A percentile compares a stretch with the other conserved stretches of the same genome.
phyloP scores from a whole-genome alignment of 352 stramenopile genomes.

The Phytophthora sp. region DNA sequence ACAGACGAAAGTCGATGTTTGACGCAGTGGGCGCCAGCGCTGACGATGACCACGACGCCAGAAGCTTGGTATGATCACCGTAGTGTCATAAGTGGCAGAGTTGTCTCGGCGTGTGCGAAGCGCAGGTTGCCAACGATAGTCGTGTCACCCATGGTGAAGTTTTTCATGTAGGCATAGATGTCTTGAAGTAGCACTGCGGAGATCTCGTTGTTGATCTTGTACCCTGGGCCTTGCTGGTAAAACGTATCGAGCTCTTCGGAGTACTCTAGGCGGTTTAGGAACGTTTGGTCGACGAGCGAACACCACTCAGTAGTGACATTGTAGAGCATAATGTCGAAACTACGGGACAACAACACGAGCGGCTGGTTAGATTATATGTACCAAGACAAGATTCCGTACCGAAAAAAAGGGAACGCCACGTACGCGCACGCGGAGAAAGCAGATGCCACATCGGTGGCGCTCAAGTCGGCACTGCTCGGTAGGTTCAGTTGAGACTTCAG shows the following conservation, averaged over 20 bases:
- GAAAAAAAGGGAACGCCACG: slow-evolving; percentile 7
- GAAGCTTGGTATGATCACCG: slow-evolving; percentile 38
- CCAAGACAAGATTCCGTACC: too few relatives aligned
- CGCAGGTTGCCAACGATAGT: slow-evolving; percentile 51
- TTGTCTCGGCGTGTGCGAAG: slow-evolving; percentile 83
- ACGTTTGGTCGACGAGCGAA: slow-evolving; percentile 47
- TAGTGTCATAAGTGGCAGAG: slow-evolving; percentile 73
- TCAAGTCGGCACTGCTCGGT: slow-evolving; percentile 32
- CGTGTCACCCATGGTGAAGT: slow-evolving; percentile 41
- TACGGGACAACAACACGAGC: slow-evolving; percentile 7
- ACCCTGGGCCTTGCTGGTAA: slow-evolving; percentile 64
- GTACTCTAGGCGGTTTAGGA: slow-evolving; percentile 63
- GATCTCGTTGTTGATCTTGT: slow-evolving; percentile 83
- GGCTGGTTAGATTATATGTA: too few relatives aligned
- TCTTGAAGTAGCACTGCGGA: slow-evolving; percentile 67
- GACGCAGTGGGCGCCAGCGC: slow-evolving; percentile 61
- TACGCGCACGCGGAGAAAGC: slow-evolving; percentile 73
- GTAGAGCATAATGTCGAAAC: slow-evolving; percentile 73
- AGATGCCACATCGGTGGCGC: slow-evolving; percentile 38
- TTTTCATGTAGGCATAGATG: slow-evolving; percentile 59
- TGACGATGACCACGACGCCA: slow-evolving; percentile 49
- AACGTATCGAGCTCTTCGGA: slow-evolving; percentile 72
- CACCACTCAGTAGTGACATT: slow-evolving; percentile 63
- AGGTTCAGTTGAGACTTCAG: slow-evolving; percentile 56
- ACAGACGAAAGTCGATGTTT: slow-evolving; percentile 80